Evolutionary conservation across 306 rosid genomes (phyloP), one percentile per base, ranked within the genome.

Genomic region (Quillaja saponaria): DNA sequence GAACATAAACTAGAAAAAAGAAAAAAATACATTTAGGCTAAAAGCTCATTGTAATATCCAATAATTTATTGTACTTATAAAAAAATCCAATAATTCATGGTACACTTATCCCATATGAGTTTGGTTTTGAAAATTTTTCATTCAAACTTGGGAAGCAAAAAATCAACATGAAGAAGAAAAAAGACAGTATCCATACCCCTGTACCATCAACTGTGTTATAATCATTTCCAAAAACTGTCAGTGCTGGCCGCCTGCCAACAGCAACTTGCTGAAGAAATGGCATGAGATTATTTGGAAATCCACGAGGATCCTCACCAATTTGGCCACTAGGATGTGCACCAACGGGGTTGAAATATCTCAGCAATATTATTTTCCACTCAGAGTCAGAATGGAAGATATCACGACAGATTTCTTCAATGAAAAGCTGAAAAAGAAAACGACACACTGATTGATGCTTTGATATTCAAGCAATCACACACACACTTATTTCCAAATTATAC

Each of bases 221-320:
- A 76, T 94, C 97, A 14, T 64, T 85, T 67, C 99, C 99, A 60
- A 65, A 94, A 50, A 94, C 85, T 8, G 97, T 89, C 75, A 94
- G 70, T 46, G 97, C 83, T 28, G 89, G 84, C 5, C 95, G 86
- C 71, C 97, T 81, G 46, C 95, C 97, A 64, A 94, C 99, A 5
- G 97, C 99, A 75, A 90, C 95, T 90, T 94, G 99, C 86, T 94
- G 99, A 68, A 94, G 91, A 37, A 90, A 94, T 12, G 99, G 97
- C 99, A 94, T 94, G 75, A 94, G 95, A 47, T 94, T 94, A 80
- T 94, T 94, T 19, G 99, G 99, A 65, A 83, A 73, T 63, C 99
- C 99, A 2, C 71, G 80, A 64, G 99, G 99, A 77, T 94, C 97
- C 85, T 94, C 99, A 57, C 99, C 99, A 78, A 94, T 90, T 66